Percentiles rank a stretch among this genome's conserved stretches.
Conservation (phyloP, 441 rosid species). For the Oxalis stricta region DNA sequence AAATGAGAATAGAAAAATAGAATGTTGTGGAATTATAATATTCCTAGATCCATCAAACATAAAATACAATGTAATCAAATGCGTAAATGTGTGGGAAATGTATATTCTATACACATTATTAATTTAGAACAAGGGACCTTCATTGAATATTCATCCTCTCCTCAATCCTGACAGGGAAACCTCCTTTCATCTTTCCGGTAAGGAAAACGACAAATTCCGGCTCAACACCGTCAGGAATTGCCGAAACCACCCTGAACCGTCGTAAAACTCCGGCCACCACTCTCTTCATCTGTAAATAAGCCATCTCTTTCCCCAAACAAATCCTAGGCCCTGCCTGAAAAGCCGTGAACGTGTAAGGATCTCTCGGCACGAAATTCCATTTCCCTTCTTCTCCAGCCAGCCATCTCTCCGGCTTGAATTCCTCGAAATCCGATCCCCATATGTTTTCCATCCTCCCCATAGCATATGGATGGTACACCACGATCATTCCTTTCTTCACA, state of each 20-base stretch:
- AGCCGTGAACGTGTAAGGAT: slow-evolving; percentile 31
- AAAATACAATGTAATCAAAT: no score
- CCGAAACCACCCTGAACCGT: slow-evolving; percentile 29
- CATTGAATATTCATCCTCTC: no score
- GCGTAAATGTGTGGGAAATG: no score
- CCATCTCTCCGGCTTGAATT: slow-evolving; percentile 51
- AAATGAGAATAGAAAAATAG: no score
- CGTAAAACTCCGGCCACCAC: slow-evolving; percentile 23
- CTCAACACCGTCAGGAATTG: slow-evolving; percentile 11
- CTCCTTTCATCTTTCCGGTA: slow-evolving; percentile 28
- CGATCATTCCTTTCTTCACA: slow-evolving; percentile 29
- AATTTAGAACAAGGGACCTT: no score
- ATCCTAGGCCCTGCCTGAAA: slow-evolving; percentile 54
- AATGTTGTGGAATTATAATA: no score
- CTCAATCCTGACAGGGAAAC: slow-evolving; percentile 24
- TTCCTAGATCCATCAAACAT: no score
- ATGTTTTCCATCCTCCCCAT: slow-evolving; percentile 34
- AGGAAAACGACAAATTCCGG: slow-evolving; percentile 19
- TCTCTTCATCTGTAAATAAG: slow-evolving; percentile 50
- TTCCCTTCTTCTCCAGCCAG: slow-evolving; percentile 16
- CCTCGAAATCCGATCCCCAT: slow-evolving; percentile 44
- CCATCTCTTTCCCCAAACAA: slow-evolving; percentile 56
- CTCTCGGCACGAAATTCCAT: slow-evolving; percentile 26
- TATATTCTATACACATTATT: no score
- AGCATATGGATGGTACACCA: slow-evolving; percentile 34